Conservation (phyloP, 176 grass and related monocot genomes). For the Puya raimondii region DNA sequence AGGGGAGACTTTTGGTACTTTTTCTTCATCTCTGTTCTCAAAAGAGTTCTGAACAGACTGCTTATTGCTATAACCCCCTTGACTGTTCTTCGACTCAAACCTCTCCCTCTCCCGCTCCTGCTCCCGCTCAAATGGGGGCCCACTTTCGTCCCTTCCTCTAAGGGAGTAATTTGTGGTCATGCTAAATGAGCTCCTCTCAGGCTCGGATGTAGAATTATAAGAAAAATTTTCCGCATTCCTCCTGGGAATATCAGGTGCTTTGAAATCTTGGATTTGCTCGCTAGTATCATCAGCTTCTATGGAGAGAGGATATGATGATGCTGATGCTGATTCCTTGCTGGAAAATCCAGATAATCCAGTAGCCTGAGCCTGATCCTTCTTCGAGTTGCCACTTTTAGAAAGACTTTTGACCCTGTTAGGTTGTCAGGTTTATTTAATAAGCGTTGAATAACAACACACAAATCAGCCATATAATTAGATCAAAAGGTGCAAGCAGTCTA, state of each 20-base stretch:
- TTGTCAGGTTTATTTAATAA: constrained; percentile 22
- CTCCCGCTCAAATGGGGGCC: constrained; percentile 5
- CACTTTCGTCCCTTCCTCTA: constrained; percentile 31
- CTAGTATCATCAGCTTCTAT: constrained; percentile 40
- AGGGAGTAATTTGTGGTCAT: constrained; percentile 60
- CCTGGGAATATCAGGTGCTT: constrained; percentile 45
- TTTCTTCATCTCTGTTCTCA: constrained; percentile 68
- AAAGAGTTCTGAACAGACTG: constrained; percentile 46
- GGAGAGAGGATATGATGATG: constrained; percentile 42
- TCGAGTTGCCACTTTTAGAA: constrained; percentile 75
- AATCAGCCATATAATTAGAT: constrained; percentile 16
- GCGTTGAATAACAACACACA: not conserved
- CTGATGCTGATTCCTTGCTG: constrained; percentile 41
- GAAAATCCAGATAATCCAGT: constrained; percentile 31
- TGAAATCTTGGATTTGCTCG: constrained; percentile 59
- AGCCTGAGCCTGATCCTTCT: constrained; percentile 59
- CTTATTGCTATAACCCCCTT: constrained; percentile 38
- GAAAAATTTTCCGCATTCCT: constrained; percentile 44
- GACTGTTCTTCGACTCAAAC: constrained; percentile 44
- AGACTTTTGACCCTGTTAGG: constrained; percentile 95
- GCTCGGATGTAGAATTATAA: constrained; percentile 45
- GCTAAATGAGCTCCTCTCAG: constrained; percentile 70
- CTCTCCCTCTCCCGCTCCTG: constrained; percentile 45
- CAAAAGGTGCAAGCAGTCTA: constrained; percentile 1
- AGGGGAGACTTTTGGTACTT: constrained; percentile 77